A percentile compares a stretch with the other conserved stretches of the same genome.
phyloP scores from a whole-genome alignment of 306 rosid species.

The Cicer yamashitae region DNA sequence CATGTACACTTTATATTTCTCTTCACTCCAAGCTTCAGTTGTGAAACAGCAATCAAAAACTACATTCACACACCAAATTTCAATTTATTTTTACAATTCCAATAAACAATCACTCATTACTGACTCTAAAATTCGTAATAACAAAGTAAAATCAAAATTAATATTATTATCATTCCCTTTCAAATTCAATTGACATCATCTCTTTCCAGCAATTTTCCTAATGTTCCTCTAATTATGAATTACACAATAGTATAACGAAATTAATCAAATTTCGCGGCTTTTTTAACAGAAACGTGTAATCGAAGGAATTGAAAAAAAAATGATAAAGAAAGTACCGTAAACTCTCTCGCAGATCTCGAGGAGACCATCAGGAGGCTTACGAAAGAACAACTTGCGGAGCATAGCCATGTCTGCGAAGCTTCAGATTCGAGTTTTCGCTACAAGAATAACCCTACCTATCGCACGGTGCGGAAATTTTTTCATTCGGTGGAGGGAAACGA shows the following conservation, averaged over 20 bases:
- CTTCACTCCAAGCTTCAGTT: slow-evolving; percentile 81
- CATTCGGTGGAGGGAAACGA: slow-evolving; percentile 18
- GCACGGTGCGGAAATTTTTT: background rate
- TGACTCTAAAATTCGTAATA: background rate
- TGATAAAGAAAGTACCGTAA: slow-evolving; percentile 62
- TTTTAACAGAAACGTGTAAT: slow-evolving; percentile 24
- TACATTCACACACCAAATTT: slow-evolving; percentile 41
- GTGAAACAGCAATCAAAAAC: slow-evolving; percentile 92
- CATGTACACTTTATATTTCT: slow-evolving; percentile 66
- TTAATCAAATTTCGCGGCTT: slow-evolving; percentile 8
- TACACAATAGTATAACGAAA: background rate
- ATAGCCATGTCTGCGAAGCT: slow-evolving; percentile 63
- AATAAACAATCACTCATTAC: slow-evolving; percentile 25
- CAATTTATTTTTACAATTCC: slow-evolving; percentile 20
- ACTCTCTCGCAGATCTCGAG: slow-evolving; percentile 91
- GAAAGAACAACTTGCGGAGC: slow-evolving; percentile 85
- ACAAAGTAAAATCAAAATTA: slow-evolving; percentile 31
- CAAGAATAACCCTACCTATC: slow-evolving; percentile 24
- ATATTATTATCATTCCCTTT: background rate
- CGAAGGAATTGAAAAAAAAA: slow-evolving; percentile 8
- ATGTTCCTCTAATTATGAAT: slow-evolving; percentile 18
- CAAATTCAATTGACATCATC: slow-evolving; percentile 5
- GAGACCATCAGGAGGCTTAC: slow-evolving; percentile 93
- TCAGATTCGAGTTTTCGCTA: slow-evolving; percentile 28
- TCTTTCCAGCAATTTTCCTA: slow-evolving; percentile 40